Evolutionary conservation across 179 eudicot genomes (phyloP), one percentile per base, ranked within the genome.

Genomic region (Pouteria campechiana): DNA sequence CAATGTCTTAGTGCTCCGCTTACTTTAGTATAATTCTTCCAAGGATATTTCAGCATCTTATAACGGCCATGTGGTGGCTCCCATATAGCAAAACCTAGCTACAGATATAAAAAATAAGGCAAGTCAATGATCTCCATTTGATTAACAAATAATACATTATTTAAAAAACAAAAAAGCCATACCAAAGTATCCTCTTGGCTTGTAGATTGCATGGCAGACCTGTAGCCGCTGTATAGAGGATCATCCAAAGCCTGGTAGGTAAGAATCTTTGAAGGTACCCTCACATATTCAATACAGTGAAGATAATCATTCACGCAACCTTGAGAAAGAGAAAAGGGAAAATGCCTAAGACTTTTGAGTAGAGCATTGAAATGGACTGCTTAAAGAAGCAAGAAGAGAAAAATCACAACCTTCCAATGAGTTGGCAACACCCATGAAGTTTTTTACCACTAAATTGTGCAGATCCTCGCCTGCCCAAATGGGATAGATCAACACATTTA

Each of bases 381-480:
- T 2, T 27, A 22, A 29, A 8, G 22, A 20, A 44, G 33, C 14
- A 44, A 38, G 25, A 37, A 63, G 21, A 15, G 44, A 50, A 58
- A 25, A 21, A 13, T 37, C 12, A 16, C 20, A 52, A 81, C 98
- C 98, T 90, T 90, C 95, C 65, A 90, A 67, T 46, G 95, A 90
- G 48, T 49, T 60, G 11, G 98, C 98, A 47, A 90, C 79, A 48
- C 72, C 72, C 58, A 55, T 52, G 44, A 90, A 85, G 46, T 90
- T 85, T 51, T 90, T 76, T 23, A 71, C 81, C 52, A 90, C 90
- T 78, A 90, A 55, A 50, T 60, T 63, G 56, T 90, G 95, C 48
- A 81, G 70, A 68, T 85, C 93, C 56, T 90, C 95, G 22, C 98
- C 98, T 29, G 98, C 85, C 98, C 98, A 90, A 25, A 90, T 90